These are phyloP conservation scores for Lodderomyces pseudojiufengensis DNA, from an alignment of 1,139 yeast genomes.

Conservation along the genomic window DNA sequence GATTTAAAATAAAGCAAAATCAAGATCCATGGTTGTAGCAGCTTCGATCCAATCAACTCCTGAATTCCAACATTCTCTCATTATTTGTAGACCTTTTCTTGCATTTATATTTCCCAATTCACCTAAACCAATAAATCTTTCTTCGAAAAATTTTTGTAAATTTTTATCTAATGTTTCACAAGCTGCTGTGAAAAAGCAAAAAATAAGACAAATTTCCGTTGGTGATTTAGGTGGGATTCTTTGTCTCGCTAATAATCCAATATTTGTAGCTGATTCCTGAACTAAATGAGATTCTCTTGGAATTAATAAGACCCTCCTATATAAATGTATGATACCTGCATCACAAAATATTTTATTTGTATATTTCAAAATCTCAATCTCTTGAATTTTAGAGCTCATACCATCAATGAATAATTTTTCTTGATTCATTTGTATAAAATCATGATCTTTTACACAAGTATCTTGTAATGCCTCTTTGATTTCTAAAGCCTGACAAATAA, in stretches of 20 bases:
- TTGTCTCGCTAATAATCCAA: constrained; percentile 30
- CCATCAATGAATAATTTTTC: constrained; percentile 21
- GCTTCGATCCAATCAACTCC: constrained; percentile 57
- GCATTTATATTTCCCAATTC: constrained; percentile 51
- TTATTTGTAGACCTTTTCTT: constrained; percentile 42
- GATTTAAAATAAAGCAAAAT: constrained; percentile 44
- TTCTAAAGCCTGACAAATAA: constrained; percentile 45
- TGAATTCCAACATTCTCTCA: constrained; percentile 55
- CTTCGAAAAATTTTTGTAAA: constrained; percentile 31
- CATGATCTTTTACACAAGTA: constrained; percentile 33
- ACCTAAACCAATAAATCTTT: constrained; percentile 36
- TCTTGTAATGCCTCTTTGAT: constrained; percentile 35
- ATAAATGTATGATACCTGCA: constrained; percentile 55
- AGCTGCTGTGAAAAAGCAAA: constrained; percentile 56
- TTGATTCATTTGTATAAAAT: constrained; percentile 30
- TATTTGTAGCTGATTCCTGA: constrained; percentile 45
- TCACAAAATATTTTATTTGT: constrained; percentile 55
- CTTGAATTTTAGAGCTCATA: constrained; percentile 22
- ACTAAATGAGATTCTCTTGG: constrained; percentile 45
- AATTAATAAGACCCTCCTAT: constrained; percentile 49
- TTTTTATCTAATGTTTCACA: constrained; percentile 47
- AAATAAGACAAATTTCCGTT: constrained; percentile 53
- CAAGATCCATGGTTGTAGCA: constrained; percentile 41
- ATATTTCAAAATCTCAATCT: constrained; percentile 43
- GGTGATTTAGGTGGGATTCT: constrained; percentile 45